Base-by-base conservation (phyloP, 169 alveolate genomes). In the Hepatocystis sp. region DNA sequence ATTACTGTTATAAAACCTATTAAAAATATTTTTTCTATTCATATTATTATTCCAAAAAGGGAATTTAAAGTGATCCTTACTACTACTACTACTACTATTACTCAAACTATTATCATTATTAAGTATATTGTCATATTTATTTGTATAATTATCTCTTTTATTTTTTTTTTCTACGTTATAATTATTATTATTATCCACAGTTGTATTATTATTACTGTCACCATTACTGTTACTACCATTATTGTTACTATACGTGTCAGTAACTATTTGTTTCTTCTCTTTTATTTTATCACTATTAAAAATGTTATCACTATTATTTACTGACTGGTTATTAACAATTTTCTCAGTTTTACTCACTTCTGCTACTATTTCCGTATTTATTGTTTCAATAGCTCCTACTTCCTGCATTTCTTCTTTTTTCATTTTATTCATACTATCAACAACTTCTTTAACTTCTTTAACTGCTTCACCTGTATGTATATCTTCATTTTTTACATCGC, bases 91-190 rank as follows among this genome's bases (percentile, higher is more conserved):
- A n/a, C n/a, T n/a, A n/a, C n/a, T n/a, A n/a, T n/a, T n/a, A n/a
- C n/a, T n/a, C n/a, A n/a, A n/a, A n/a, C n/a, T n/a, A n/a, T 8
- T 3, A 30, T 47, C 85, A 19, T 7, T 51, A 27, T 44, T 52
- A 17, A 39, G 27, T 4, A 52, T 23, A 0, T 64, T 30, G 23
- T 11, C 2, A 13, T 47, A n/a, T 51, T 40, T 34, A n/a, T 30
- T 61, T 25, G 21, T 21, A 61, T 1, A 11, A 39, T 7, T 7
- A 4, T 32, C 76, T 23, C 56, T 58, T 15, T 60, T 78, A 23
- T 47, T 78, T 34, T 60, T 78, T 19, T 25, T 60, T 17, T 78
- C 81, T n/a, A 46, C 52, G 11, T 60, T 51, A 46, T 21, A 32
- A 36, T 36, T 36, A 36, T 36, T 36, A 36, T 36, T 36, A 36